phyloP scores from a whole-genome alignment of 2,329 filamentous ascomycete species.

The Hansfordia pulvinata region DNA sequence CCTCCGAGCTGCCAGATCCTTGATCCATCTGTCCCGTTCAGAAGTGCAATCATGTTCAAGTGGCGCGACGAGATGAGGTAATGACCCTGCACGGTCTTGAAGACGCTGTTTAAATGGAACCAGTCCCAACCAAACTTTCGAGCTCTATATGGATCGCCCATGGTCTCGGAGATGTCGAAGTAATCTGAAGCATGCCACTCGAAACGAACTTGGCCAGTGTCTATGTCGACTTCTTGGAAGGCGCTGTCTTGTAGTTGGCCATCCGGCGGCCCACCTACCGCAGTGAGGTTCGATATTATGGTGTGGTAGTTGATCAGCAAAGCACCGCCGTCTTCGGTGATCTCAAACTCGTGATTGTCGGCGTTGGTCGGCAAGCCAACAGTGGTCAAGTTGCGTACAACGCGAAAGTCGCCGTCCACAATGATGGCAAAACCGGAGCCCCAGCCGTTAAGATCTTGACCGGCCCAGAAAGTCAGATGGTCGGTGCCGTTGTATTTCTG shows the following conservation, averaged over 20 bases:
- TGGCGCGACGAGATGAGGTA: conserved; percentile 18
- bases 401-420: conserved; percentile 1
- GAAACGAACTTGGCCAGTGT: conserved; percentile 4
- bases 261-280: neutral
- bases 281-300: neutral
- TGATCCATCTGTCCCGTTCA: conserved; percentile 13
- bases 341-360: conserved; percentile 4
- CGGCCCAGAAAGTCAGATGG: conserved; percentile 1
- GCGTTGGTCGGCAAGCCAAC: conserved; percentile 1
- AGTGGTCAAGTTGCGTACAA: conserved; percentile 1
- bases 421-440: conserved; percentile 1
- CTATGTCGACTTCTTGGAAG: conserved; percentile 1
- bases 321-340: neutral
- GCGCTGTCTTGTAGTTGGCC: neutral
- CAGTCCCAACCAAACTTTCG: conserved; percentile 12
- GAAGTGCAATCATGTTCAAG: conserved; percentile 10
- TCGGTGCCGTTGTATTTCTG: conserved; percentile 1
- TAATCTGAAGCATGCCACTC: neutral
- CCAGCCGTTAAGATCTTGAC: conserved; percentile 1
- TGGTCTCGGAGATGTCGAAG: neutral
- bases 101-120: conserved; percentile 19
- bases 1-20: conserved; percentile 19
- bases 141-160: conserved; percentile 1
- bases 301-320: conserved; percentile 1
- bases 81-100: conserved; percentile 15